These are phyloP conservation scores for Xylariaceae sp. DNA, from an alignment of 2,329 filamentous ascomycete species.

Conservation along the genomic window DNA sequence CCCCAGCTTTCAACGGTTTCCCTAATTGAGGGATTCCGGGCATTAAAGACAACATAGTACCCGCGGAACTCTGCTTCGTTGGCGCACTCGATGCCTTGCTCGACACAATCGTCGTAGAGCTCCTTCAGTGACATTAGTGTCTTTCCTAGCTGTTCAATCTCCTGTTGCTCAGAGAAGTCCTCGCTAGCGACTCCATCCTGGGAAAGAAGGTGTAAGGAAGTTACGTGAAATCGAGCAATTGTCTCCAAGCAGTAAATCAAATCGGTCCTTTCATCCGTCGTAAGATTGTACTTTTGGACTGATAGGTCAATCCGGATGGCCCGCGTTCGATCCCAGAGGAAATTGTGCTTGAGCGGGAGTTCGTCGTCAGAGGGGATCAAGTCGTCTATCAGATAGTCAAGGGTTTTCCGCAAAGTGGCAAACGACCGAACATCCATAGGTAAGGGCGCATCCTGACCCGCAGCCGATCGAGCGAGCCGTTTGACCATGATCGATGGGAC, in stretches of 20 bases:
- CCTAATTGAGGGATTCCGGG: conserved; percentile 54
- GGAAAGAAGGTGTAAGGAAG: conserved; percentile 60
- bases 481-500: conserved; percentile 59
- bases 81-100: conserved; percentile 53
- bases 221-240: conserved; percentile 64
- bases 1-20: conserved; percentile 56
- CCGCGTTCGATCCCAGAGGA: conserved; percentile 65
- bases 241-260: conserved; percentile 63
- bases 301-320: conserved; percentile 66
- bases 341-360: conserved; percentile 55
- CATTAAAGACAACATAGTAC: conserved; percentile 61
- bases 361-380: conserved; percentile 53
- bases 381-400: conserved; percentile 61
- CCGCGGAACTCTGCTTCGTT: conserved; percentile 65
- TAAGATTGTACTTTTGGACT: conserved; percentile 58
- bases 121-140: conserved; percentile 62
- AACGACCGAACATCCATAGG: conserved; percentile 66
- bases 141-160: conserved; percentile 64
- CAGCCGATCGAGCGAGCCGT: conserved; percentile 63
- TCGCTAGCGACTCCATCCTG: conserved; percentile 52
- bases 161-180: conserved; percentile 63
- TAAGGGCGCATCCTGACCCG: conserved; percentile 63
- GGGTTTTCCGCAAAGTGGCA: conserved; percentile 52
- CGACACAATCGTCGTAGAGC: conserved; percentile 61
- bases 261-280: conserved; percentile 51